phyloP scores from a whole-genome alignment of 306 rosid species.

The Vigna angularis region DNA sequence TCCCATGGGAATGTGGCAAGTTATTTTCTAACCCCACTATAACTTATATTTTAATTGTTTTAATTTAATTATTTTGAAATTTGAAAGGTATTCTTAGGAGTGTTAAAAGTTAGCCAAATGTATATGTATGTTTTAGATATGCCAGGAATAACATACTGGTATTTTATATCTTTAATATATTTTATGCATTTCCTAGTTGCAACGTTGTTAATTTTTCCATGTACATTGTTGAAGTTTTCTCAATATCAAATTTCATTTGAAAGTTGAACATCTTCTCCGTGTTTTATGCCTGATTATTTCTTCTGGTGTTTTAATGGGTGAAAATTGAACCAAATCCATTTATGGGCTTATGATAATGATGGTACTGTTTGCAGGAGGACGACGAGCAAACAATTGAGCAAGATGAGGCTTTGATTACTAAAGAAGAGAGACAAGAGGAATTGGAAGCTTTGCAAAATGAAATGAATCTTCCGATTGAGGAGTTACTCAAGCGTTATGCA shows the following conservation, averaged over 20 bases:
- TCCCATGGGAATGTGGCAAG: too few species aligned
- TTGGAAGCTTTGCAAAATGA: constrained; percentile 85
- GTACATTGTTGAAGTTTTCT: constrained; percentile 27
- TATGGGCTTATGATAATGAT: constrained; percentile 40
- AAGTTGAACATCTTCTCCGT: constrained; percentile 30
- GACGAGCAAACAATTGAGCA: constrained; percentile 88
- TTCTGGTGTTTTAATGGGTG: constrained; percentile 41
- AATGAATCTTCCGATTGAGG: constrained; percentile 92
- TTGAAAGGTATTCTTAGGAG: too few species aligned
- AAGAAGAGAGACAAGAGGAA: constrained; percentile 87
- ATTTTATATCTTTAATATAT: not conserved
- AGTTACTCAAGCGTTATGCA: constrained; percentile 81
- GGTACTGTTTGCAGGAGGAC: constrained; percentile 84
- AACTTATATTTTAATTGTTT: too few species aligned
- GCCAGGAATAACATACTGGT: too few species aligned
- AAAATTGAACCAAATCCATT: constrained; percentile 29
- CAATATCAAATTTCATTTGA: constrained; percentile 33
- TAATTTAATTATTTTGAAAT: too few species aligned
- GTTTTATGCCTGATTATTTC: constrained; percentile 41
- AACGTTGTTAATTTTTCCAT: constrained; percentile 31
- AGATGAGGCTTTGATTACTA: constrained; percentile 87
- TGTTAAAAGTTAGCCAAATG: too few species aligned
- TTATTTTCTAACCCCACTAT: too few species aligned
- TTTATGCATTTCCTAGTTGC: constrained; percentile 32
- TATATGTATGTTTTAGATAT: too few species aligned